Evolutionary conservation across 345 rosid genomes (phyloP).

Genomic region (Punica granatum): DNA sequence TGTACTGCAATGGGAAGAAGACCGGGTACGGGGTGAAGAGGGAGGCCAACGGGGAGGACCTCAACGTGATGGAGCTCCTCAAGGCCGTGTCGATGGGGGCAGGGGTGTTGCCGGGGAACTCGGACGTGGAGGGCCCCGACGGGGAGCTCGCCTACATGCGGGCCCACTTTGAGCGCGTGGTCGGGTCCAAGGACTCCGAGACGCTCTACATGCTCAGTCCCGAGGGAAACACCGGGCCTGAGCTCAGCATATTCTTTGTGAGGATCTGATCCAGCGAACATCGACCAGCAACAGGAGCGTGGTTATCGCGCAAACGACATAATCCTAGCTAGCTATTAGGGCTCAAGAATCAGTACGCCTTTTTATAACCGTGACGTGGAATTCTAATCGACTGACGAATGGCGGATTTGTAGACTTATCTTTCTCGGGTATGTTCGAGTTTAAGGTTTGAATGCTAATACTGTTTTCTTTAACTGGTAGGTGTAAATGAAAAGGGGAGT

Average conservation of each 20-base stretch:
- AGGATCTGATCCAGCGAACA: conserved; percentile 32
- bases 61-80: conserved; percentile 69
- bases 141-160: conserved; percentile 72
- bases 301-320: background rate
- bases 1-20: conserved; percentile 36
- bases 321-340: too few relatives aligned
- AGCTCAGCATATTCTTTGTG: conserved; percentile 70
- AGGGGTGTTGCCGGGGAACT: conserved; percentile 63
- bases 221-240: conserved; percentile 72
- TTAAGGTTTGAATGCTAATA: too few relatives aligned
- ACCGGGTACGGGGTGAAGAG: conserved; percentile 57
- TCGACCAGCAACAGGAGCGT: background rate
- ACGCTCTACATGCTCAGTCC: conserved; percentile 83
- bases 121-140: conserved; percentile 59
- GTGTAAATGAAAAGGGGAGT: too few relatives aligned
- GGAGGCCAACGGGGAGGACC: conserved; percentile 61
- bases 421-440: too few relatives aligned
- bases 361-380: too few relatives aligned
- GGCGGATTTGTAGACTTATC: too few relatives aligned
- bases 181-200: conserved; percentile 85
- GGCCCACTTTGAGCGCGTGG: conserved; percentile 65
- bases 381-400: too few relatives aligned
- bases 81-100: conserved; percentile 85
- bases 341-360: too few relatives aligned
- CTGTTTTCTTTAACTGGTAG: too few relatives aligned